Evolutionary conservation across 148 eudicot genomes (phyloP).

Genomic region (Nyssa sinensis): DNA sequence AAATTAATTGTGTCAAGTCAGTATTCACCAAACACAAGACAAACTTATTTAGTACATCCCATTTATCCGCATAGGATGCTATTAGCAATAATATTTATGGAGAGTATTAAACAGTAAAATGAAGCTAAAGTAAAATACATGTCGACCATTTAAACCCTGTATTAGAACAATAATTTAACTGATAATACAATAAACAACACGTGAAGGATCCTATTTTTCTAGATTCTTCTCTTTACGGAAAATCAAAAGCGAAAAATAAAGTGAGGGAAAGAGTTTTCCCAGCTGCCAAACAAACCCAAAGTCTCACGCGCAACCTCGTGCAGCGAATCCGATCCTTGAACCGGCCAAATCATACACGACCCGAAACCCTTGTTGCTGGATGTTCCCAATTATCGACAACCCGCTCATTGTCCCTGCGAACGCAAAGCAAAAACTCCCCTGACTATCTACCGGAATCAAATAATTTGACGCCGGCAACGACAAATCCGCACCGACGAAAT

Average conservation of each 20-base stretch:
- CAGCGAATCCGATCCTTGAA: slow-evolving; percentile 76
- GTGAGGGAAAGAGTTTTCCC: neutral
- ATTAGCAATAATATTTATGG: no score
- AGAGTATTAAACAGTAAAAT: no score
- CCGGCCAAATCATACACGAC: slow-evolving; percentile 70
- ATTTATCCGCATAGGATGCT: no score
- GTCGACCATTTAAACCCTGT: neutral
- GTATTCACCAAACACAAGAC: no score
- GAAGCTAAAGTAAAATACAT: neutral
- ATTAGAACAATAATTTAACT: neutral
- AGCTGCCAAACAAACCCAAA: neutral
- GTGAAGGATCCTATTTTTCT: neutral
- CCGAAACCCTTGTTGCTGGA: slow-evolving; percentile 94
- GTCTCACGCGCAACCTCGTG: slow-evolving; percentile 58
- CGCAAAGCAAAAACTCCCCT: slow-evolving; percentile 85
- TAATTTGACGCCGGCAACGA: slow-evolving; percentile 81
- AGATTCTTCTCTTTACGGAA: neutral
- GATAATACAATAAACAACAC: neutral
- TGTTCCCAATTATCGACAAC: slow-evolving; percentile 88
- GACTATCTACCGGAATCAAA: slow-evolving; percentile 84
- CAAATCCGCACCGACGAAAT: slow-evolving; percentile 70
- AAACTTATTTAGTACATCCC: neutral
- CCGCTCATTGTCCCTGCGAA: slow-evolving; percentile 83
- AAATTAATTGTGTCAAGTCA: no score
- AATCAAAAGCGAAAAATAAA: neutral